Conservation (phyloP, 768 basidiomycete genomes). For the Plicaturopsis crispa region DNA sequence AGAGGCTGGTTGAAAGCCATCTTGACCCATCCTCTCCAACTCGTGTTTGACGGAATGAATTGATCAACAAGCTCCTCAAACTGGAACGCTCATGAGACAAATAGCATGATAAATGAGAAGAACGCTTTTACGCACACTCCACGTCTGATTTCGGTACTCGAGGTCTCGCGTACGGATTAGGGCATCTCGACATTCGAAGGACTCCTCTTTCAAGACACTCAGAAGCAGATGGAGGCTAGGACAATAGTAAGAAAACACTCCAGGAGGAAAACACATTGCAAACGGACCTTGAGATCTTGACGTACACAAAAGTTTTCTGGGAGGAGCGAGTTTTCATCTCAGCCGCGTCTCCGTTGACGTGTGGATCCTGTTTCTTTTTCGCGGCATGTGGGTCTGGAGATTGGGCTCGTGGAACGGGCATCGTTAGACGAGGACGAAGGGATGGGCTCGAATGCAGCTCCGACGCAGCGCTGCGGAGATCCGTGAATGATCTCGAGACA, state of each 20-base stretch:
- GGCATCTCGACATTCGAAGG: constrained; percentile 77
- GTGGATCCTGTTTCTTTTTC: constrained; percentile 5
- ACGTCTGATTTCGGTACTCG: constrained; percentile 76
- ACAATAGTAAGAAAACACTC: constrained; percentile 10
- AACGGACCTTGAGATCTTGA: constrained; percentile 62
- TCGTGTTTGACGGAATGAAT: constrained; percentile 71
- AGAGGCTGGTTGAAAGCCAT: constrained; percentile 79
- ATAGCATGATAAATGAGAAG: constrained; percentile 1
- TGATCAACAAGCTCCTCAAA: constrained; percentile 76
- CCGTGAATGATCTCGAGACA: constrained; percentile 64
- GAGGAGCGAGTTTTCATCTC: constrained; percentile 78
- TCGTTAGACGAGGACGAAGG: constrained; percentile 11
- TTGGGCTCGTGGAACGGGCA: constrained; percentile 5
- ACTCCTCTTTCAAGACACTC: constrained; percentile 77
- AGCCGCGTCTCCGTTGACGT: constrained; percentile 56
- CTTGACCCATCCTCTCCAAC: constrained; percentile 77
- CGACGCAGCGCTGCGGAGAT: constrained; percentile 43
- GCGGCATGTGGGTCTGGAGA: constrained; percentile 8
- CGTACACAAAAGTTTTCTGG: constrained; percentile 77
- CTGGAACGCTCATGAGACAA: constrained; percentile 25
- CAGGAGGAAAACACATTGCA: constrained; percentile 9
- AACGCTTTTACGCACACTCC: constrained; percentile 50
- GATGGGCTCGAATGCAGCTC: constrained; percentile 20
- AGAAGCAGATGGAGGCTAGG: constrained; percentile 61
- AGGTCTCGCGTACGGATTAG: constrained; percentile 74